These are phyloP conservation scores for Knufia petricola DNA, from an alignment of 2,329 filamentous ascomycete species.

Conservation along the genomic window DNA sequence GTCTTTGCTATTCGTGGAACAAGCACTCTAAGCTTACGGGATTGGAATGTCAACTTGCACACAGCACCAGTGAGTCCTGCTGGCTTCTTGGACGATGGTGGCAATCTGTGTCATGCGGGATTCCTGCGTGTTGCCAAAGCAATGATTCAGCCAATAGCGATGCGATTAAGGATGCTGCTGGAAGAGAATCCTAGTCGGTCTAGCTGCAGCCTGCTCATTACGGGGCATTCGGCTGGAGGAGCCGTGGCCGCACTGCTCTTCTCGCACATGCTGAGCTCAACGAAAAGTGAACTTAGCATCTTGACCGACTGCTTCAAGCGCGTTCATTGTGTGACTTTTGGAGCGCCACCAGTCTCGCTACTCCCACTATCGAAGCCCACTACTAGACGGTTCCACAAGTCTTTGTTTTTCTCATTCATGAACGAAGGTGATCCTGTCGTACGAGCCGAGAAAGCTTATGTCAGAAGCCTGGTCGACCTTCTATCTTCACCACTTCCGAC, in stretches of 20 bases:
- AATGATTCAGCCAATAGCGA: constrained; percentile 65
- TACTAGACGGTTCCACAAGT: constrained; percentile 45
- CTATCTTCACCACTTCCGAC: constrained; percentile 44
- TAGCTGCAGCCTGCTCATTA: constrained; percentile 65
- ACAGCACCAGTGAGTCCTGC: constrained; percentile 55
- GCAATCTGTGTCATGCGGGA: constrained; percentile 70
- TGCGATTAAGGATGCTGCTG: constrained; percentile 58
- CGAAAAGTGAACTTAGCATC: constrained; percentile 58
- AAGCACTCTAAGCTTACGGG: constrained; percentile 56
- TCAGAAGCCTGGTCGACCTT: constrained; percentile 62
- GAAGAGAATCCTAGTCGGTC: constrained; percentile 60
- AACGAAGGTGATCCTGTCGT: constrained; percentile 81
- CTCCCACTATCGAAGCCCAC: constrained; percentile 56
- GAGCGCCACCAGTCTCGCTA: constrained; percentile 67
- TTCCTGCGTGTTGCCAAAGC: constrained; percentile 66
- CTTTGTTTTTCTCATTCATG: constrained; percentile 66
- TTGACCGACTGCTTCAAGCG: constrained; percentile 64
- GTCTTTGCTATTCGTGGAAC: constrained; percentile 78
- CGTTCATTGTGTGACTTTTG: constrained; percentile 77
- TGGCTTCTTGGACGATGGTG: constrained; percentile 66
- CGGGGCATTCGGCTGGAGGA: constrained; percentile 77
- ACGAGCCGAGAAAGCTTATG: constrained; percentile 65
- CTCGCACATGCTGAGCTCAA: constrained; percentile 62
- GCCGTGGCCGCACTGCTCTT: constrained; percentile 74
- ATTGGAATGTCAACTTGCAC: constrained; percentile 78